These are phyloP conservation scores for Hamigera avellanea DNA, from an alignment of 495 filamentous ascomycete species.

Conservation along the genomic window DNA sequence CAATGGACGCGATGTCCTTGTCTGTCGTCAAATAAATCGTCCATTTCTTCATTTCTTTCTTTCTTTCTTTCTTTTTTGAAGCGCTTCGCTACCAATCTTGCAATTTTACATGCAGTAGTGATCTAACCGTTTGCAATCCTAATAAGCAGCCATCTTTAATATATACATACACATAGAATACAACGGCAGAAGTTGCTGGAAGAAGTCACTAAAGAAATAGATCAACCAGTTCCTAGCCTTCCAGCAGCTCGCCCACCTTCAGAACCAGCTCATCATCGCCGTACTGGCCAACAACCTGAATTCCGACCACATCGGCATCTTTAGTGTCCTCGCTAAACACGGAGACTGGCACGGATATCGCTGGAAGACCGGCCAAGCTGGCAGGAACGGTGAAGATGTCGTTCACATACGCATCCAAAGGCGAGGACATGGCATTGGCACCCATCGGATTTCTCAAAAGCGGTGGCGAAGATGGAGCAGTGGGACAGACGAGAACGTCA, in stretches of 20 bases:
- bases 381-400: conserved; percentile 96
- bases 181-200: too few relatives aligned
- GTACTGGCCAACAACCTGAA: conserved; percentile 88
- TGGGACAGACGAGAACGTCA: conserved; percentile 82
- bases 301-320: conserved; percentile 41
- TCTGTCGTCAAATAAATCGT: too few relatives aligned
- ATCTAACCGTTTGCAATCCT: too few relatives aligned
- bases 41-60: too few relatives aligned
- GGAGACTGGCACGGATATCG: conserved; percentile 68
- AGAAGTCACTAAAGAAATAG: background rate
- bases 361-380: conserved; percentile 82
- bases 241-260: conserved; percentile 27
- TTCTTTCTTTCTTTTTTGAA: too few relatives aligned
- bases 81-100: too few relatives aligned
- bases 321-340: conserved; percentile 12
- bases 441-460: conserved; percentile 38
- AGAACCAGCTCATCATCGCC: conserved; percentile 62
- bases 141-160: too few relatives aligned
- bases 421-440: conserved; percentile 13
- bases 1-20: too few relatives aligned
- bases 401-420: conserved; percentile 63
- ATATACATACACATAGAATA: too few relatives aligned
- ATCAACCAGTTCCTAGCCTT: conserved; percentile 10
- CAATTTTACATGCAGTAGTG: too few relatives aligned
- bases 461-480: conserved; percentile 69